Evolutionary conservation across 1,139 yeast species (phyloP).

Genomic region (Kodamaea sp.): DNA sequence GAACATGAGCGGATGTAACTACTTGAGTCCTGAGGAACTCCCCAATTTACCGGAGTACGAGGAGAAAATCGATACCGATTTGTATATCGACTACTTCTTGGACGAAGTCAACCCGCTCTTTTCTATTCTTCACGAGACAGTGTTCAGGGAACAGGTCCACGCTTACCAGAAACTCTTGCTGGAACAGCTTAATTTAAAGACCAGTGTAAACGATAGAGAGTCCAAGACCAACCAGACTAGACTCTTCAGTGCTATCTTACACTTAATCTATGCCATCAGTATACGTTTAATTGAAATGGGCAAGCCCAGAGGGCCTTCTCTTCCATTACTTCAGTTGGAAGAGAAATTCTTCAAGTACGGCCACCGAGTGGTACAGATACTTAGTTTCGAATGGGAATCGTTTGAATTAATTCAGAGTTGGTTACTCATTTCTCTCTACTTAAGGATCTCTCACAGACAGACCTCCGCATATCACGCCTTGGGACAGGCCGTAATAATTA

Average conservation of each 20-base stretch:
- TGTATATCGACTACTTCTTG: slow-evolving; percentile 45
- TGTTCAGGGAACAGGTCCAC: slow-evolving; percentile 53
- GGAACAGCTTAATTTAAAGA: slow-evolving; percentile 12
- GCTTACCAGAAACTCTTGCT: slow-evolving; percentile 30
- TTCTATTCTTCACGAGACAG: slow-evolving; percentile 55
- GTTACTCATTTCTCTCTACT: slow-evolving; percentile 54
- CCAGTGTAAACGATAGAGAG: slow-evolving; percentile 14
- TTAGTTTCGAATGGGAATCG: slow-evolving; percentile 69
- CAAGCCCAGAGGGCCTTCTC: slow-evolving; percentile 36
- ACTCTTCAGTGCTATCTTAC: slow-evolving; percentile 54
- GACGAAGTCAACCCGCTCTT: slow-evolving; percentile 55
- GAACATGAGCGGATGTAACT: slow-evolving; percentile 64
- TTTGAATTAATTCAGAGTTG: slow-evolving; percentile 66
- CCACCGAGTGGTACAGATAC: slow-evolving; percentile 44
- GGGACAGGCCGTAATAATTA: slow-evolving; percentile 55
- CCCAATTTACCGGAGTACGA: slow-evolving; percentile 36
- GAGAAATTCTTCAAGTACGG: slow-evolving; percentile 55
- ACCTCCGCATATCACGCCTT: slow-evolving; percentile 55
- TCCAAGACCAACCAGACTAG: slow-evolving; percentile 33
- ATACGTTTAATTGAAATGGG: slow-evolving; percentile 55
- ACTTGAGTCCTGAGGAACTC: slow-evolving; percentile 41
- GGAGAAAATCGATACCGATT: slow-evolving; percentile 13
- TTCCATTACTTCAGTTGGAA: slow-evolving; percentile 41
- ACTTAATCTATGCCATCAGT: slow-evolving; percentile 52
- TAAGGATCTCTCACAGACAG: slow-evolving; percentile 60